These are phyloP conservation scores for Diaporthe citriasiana DNA, from an alignment of 2,329 filamentous ascomycete genomes.

Conservation along the genomic window DNA sequence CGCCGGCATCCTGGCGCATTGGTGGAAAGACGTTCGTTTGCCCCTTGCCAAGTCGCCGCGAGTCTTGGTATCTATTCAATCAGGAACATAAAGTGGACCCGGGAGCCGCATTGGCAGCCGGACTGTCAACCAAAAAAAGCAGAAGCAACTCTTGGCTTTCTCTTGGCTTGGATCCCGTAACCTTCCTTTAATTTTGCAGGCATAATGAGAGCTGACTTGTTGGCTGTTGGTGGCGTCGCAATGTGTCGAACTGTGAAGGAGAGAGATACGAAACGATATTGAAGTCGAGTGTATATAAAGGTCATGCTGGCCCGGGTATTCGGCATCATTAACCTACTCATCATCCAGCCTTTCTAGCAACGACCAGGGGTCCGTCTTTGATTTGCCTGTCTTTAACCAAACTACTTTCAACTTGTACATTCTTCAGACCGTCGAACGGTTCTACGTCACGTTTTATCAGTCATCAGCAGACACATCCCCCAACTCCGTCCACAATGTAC, in stretches of 20 bases:
- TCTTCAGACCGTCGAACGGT: constrained; percentile 29
- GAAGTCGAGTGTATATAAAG: constrained; percentile 14
- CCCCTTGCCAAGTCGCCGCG: constrained; percentile 26
- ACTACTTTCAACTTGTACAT: background rate
- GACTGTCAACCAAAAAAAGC: background rate
- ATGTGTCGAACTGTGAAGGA: background rate
- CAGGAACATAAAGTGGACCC: constrained; percentile 28
- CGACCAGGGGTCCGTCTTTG: constrained; percentile 18
- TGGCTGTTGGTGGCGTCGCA: background rate
- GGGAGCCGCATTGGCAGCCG: background rate
- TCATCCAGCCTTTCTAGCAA: constrained; percentile 8
- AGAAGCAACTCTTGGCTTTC: constrained; percentile 27
- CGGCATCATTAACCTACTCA: background rate
- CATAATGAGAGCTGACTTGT: constrained; percentile 5
- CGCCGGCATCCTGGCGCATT: constrained; percentile 7
- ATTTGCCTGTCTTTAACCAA: background rate
- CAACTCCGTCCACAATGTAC: background rate
- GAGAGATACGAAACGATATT: background rate
- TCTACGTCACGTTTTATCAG: background rate
- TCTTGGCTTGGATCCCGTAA: constrained; percentile 27
- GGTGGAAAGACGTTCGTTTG: constrained; percentile 30
- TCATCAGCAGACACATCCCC: background rate
- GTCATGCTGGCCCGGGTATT: background rate
- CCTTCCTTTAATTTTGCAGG: constrained; percentile 29
- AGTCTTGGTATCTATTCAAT: constrained; percentile 27